A percentile compares a stretch with the other conserved stretches of the same genome.
phyloP scores from a whole-genome alignment of 768 basidiomycete genomes.

The Pluteus cervinus region DNA sequence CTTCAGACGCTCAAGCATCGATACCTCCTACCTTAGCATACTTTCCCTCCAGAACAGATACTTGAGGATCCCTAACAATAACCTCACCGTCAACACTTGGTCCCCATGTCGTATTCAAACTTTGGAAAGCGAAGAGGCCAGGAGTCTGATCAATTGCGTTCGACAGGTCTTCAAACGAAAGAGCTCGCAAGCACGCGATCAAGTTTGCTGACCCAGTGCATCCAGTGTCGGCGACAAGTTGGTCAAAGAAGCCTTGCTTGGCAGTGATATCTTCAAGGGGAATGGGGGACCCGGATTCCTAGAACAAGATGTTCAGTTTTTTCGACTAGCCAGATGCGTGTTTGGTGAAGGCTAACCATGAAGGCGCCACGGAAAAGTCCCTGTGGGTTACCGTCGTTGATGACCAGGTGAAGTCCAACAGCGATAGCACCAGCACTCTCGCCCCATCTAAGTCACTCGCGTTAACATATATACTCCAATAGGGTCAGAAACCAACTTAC shows the following conservation, averaged over 20 bases:
- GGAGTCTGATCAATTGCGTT: slow-evolving; percentile 26
- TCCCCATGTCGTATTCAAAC: slow-evolving; percentile 25
- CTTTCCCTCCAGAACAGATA: slow-evolving; percentile 24
- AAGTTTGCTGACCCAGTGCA: slow-evolving; percentile 22
- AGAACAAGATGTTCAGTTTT: slow-evolving; percentile 39
- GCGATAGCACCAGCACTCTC: slow-evolving; percentile 17
- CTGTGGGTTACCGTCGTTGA: slow-evolving; percentile 11
- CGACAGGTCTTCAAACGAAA: slow-evolving; percentile 22
- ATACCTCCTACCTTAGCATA: slow-evolving; percentile 23
- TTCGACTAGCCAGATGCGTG: slow-evolving; percentile 36
- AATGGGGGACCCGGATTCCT: slow-evolving; percentile 15
- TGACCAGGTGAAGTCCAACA: slow-evolving; percentile 11
- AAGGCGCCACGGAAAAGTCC: slow-evolving; percentile 14
- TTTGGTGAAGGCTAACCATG: slow-evolving; percentile 33
- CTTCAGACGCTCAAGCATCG: slow-evolving; percentile 4
- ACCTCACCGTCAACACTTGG: slow-evolving; percentile 35
- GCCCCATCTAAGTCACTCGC: slow-evolving; percentile 18
- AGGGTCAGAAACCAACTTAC: no score
- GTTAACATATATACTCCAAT: no score
- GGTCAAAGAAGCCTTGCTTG: slow-evolving; percentile 19
- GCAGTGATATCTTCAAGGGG: slow-evolving; percentile 6
- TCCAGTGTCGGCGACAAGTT: slow-evolving; percentile 19
- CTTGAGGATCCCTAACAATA: slow-evolving; percentile 23
- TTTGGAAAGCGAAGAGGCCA: slow-evolving; percentile 20
- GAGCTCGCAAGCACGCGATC: slow-evolving; percentile 25